A percentile compares a stretch with the other conserved stretches of the same genome.
phyloP scores from a whole-genome alignment of 257 asterid species.

The Paulownia fortunei region DNA sequence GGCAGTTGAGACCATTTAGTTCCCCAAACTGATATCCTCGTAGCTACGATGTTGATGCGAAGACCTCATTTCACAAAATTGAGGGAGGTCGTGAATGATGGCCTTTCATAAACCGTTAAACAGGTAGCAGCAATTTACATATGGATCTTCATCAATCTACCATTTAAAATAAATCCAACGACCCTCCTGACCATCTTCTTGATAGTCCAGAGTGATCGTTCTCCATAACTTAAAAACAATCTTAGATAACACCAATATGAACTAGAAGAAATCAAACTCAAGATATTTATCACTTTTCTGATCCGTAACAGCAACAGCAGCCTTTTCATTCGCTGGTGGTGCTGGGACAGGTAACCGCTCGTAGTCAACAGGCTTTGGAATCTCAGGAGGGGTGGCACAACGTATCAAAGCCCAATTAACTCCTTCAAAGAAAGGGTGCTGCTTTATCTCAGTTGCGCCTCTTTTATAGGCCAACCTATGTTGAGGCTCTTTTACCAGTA shows the following conservation, averaged over 20 bases:
- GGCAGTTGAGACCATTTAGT: no score
- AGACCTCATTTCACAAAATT: background rate
- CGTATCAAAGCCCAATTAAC: slow-evolving; percentile 73
- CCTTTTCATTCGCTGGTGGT: slow-evolving; percentile 33
- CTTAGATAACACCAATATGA: background rate
- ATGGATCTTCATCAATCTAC: background rate
- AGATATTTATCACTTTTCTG: slow-evolving; percentile 53
- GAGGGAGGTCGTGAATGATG: background rate
- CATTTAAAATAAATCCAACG: background rate
- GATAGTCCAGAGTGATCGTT: slow-evolving; percentile 1
- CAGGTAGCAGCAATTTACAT: background rate
- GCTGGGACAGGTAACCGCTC: slow-evolving; percentile 46
- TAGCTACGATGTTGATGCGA: background rate
- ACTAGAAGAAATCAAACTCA: slow-evolving; percentile 65
- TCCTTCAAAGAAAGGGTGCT: slow-evolving; percentile 69
- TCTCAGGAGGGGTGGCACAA: slow-evolving; percentile 70
- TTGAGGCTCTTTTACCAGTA: slow-evolving; percentile 68
- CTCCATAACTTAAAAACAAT: slow-evolving; percentile 16
- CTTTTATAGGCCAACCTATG: slow-evolving; percentile 64
- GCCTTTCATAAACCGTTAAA: background rate
- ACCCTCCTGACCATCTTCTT: slow-evolving; percentile 3
- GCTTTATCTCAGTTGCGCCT: slow-evolving; percentile 69
- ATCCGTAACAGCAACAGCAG: slow-evolving; percentile 28
- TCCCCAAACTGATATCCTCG: no score
- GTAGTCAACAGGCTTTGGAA: slow-evolving; percentile 53